Conservation (phyloP, 306 rosid genomes). For the Glycyrrhiza uralensis region DNA sequence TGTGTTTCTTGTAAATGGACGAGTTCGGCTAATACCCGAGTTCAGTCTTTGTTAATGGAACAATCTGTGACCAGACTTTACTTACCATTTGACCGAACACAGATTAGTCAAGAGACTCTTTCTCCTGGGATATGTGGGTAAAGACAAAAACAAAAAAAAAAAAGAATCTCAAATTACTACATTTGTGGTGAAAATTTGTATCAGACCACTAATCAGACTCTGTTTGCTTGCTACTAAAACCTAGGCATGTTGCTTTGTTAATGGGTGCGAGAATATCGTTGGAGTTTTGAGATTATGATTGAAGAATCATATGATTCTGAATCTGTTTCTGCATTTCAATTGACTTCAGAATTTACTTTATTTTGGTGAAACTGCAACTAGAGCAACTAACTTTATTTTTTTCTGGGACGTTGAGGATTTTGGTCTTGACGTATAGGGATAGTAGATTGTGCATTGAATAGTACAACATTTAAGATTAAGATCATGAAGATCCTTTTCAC, state of each 20-base stretch:
- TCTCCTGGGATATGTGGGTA: too few species aligned
- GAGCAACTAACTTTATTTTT: neutral
- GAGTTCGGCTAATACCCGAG: too few species aligned
- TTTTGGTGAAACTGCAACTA: neutral
- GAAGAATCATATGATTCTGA: neutral
- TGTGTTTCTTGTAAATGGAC: too few species aligned
- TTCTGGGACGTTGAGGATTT: neutral
- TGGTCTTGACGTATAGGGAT: neutral
- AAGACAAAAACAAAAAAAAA: too few species aligned
- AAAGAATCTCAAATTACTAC: neutral
- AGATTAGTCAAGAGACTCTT: too few species aligned
- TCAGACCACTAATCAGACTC: neutral
- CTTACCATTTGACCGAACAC: too few species aligned
- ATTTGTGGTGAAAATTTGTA: neutral
- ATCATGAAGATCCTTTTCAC: neutral
- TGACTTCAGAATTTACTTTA: neutral
- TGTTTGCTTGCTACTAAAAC: neutral
- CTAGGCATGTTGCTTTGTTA: neutral
- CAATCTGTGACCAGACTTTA: too few species aligned
- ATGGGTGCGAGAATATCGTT: neutral
- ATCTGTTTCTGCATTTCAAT: constrained; percentile 2
- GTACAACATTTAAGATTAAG: neutral
- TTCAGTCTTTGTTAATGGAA: too few species aligned
- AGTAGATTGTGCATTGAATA: neutral
- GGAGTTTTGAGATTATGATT: neutral